Conservation (phyloP, 192 early-diverging fungal genomes). For the Coemansia sp. region DNA sequence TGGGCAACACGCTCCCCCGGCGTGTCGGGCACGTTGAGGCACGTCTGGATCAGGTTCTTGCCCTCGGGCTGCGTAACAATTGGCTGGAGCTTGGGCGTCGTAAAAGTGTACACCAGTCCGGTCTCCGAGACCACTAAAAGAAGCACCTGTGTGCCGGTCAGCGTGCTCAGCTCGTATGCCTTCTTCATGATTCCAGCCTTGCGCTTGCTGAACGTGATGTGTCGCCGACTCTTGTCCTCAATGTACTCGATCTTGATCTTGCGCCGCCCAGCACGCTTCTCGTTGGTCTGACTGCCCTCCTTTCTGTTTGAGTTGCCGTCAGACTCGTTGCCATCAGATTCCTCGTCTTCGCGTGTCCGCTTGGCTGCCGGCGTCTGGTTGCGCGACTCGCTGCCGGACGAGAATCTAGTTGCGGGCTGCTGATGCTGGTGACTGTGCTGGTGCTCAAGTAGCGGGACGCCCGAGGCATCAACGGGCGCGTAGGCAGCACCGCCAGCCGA, state of each 20-base stretch:
- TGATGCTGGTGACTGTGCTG: constrained; percentile 23
- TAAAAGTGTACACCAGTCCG: constrained; percentile 93
- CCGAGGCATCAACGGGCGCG: constrained; percentile 28
- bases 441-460: constrained; percentile 34
- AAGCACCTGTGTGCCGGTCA: constrained; percentile 93
- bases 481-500: constrained; percentile 10
- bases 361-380: constrained; percentile 44
- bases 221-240: constrained; percentile 86
- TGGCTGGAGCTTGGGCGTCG: constrained; percentile 90
- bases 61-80: constrained; percentile 89
- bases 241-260: constrained; percentile 98
- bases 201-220: constrained; percentile 93
- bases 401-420: constrained; percentile 21
- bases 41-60: constrained; percentile 89
- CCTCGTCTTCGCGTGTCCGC: constrained; percentile 55
- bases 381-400: constrained; percentile 39
- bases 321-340: constrained; percentile 65
- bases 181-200: constrained; percentile 99
- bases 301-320: constrained; percentile 51
- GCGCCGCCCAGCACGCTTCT: constrained; percentile 76
- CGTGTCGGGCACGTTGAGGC: constrained; percentile 83
- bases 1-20: constrained; percentile 40
- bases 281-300: constrained; percentile 10
- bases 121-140: constrained; percentile 93
- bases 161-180: constrained; percentile 89